Evolutionary conservation across 257 asterid genomes (phyloP).

Genomic region (Ophiorrhiza pumila): DNA sequence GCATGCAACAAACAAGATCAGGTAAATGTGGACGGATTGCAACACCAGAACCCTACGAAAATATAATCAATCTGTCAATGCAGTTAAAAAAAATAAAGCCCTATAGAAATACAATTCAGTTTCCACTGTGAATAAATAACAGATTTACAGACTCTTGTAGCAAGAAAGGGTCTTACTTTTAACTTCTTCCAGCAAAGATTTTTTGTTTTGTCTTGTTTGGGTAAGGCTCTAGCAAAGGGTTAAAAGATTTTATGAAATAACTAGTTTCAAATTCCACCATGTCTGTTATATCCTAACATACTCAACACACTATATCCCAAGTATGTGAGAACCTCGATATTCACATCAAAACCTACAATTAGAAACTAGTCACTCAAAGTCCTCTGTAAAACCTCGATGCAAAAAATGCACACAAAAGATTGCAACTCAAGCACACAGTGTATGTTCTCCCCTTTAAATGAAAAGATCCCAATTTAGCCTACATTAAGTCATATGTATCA

Average conservation of each 20-base stretch:
- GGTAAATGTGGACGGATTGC: slow-evolving; percentile 86
- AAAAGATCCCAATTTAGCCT: neutral
- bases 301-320: neutral
- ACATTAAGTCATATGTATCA: neutral
- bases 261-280: neutral
- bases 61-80: slow-evolving; percentile 12
- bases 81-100: neutral
- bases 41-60: slow-evolving; percentile 81
- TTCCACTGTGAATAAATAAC: neutral
- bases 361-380: neutral
- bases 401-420: neutral
- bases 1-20: slow-evolving; percentile 97
- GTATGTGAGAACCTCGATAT: neutral
- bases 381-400: neutral
- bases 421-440: slow-evolving; percentile 4
- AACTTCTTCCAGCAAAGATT: neutral
- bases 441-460: neutral
- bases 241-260: too few species aligned
- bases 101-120: neutral
- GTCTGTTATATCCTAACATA: neutral
- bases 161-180: too few species aligned
- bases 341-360: neutral
- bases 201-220: too few species aligned
- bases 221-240: too few species aligned
- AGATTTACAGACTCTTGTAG: neutral